Evolutionary conservation across 1,139 yeast species (phyloP).

Genomic region (Protomyces arabidopsidicola): DNA sequence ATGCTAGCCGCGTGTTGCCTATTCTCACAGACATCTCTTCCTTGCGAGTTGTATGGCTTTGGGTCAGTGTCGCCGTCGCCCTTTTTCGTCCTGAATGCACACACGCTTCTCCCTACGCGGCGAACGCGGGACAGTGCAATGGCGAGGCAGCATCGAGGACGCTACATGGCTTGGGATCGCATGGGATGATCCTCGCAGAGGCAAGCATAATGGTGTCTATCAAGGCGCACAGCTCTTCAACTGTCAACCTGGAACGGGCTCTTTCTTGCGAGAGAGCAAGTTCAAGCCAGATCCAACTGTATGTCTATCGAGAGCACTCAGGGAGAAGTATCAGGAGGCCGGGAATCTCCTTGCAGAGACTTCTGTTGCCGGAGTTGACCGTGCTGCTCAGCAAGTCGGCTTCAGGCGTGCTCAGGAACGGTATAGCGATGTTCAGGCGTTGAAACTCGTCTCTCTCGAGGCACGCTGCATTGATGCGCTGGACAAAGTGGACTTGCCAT

Average conservation of each 20-base stretch:
- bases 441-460: background rate
- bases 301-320: background rate
- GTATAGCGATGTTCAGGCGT: background rate
- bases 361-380: background rate
- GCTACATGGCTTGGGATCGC: conserved; percentile 76
- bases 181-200: conserved; percentile 66
- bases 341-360: background rate
- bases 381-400: conserved; percentile 13
- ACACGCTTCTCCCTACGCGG: conserved; percentile 44
- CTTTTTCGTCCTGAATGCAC: background rate
- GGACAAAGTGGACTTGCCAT: background rate
- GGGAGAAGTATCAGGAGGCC: conserved; percentile 7
- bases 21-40: conserved; percentile 21
- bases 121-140: conserved; percentile 60
- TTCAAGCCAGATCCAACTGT: background rate
- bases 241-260: conserved; percentile 31
- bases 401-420: conserved; percentile 10
- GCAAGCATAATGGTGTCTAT: conserved; percentile 55
- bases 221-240: conserved; percentile 49
- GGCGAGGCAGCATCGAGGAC: conserved; percentile 48
- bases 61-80: background rate
- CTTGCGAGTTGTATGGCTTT: background rate
- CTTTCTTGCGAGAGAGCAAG: conserved; percentile 17
- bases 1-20: conserved; percentile 19
- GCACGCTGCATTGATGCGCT: background rate